Evolutionary conservation across 164 flowering plant species (phyloP).

Genomic region (Umbilicus rupestris): DNA sequence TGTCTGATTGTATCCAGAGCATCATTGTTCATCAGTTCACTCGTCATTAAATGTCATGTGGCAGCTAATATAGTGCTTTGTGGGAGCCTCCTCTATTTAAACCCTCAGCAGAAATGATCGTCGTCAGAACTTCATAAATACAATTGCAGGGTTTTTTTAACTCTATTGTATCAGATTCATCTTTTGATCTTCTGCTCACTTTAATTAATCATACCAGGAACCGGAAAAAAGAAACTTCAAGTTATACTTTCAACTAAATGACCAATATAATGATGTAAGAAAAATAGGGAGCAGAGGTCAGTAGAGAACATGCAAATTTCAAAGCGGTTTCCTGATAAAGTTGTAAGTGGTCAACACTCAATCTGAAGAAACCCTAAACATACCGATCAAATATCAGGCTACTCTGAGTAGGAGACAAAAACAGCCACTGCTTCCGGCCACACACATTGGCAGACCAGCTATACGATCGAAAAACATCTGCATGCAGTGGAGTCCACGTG

Average conservation of each 20-base stretch:
- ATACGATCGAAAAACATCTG: slow-evolving; percentile 94
- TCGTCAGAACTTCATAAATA: neutral
- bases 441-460: slow-evolving; percentile 99
- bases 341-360: neutral
- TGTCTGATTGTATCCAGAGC: too few species aligned
- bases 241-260: too few species aligned
- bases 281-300: too few species aligned
- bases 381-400: slow-evolving; percentile 85
- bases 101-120: neutral
- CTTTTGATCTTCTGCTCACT: too few species aligned
- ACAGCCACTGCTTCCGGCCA: slow-evolving; percentile 82
- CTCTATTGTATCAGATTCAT: neutral
- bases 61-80: neutral
- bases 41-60: neutral
- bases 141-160: neutral
- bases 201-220: neutral
- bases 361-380: slow-evolving; percentile 3
- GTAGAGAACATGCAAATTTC: too few species aligned
- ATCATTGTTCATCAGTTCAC: neutral
- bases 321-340: neutral
- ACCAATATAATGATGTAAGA: too few species aligned
- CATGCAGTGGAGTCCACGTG: slow-evolving; percentile 99
- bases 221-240: neutral
- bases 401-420: slow-evolving; percentile 68
- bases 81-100: neutral